Evolutionary conservation across 371 early-diverging fungal species (phyloP).

Genomic region (Rhizopus delemar): DNA sequence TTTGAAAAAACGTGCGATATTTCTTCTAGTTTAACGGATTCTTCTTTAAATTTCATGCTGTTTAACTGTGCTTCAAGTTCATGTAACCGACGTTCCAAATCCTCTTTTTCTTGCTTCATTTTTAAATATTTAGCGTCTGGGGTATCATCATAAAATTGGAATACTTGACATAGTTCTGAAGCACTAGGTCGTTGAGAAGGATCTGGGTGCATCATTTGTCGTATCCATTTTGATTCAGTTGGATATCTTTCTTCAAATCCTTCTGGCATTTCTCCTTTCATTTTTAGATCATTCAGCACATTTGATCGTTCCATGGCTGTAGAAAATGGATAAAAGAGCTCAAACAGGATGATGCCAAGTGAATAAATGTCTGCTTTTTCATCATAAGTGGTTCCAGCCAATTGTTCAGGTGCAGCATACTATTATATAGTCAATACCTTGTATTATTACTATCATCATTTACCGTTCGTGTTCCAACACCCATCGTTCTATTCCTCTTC

Average conservation of each 20-base stretch:
- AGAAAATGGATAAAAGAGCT: conserved; percentile 65
- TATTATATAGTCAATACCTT: conserved; percentile 14
- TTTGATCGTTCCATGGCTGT: conserved; percentile 70
- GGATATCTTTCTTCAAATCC: conserved; percentile 77
- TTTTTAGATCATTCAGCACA: conserved; percentile 58
- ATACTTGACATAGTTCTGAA: conserved; percentile 47
- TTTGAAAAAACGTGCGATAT: conserved; percentile 5
- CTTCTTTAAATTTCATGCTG: background rate
- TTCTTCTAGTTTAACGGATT: background rate
- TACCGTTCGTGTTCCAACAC: conserved; percentile 76
- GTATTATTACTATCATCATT: conserved; percentile 7
- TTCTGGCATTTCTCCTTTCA: conserved; percentile 68
- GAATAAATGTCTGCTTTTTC: conserved; percentile 74
- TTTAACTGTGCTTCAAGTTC: conserved; percentile 8
- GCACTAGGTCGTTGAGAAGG: conserved; percentile 76
- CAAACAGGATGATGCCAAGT: conserved; percentile 71
- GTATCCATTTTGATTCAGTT: conserved; percentile 77
- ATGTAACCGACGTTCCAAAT: conserved; percentile 17
- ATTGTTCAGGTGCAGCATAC: conserved; percentile 95
- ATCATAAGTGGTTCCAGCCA: conserved; percentile 62
- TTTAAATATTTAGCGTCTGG: conserved; percentile 7
- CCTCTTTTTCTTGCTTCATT: conserved; percentile 26
- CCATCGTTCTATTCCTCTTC: conserved; percentile 44
- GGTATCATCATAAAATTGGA: conserved; percentile 4
- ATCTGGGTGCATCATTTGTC: conserved; percentile 75